Evolutionary conservation across 495 filamentous ascomycete genomes (phyloP).

Genomic region (Talaromyces borbonicus): DNA sequence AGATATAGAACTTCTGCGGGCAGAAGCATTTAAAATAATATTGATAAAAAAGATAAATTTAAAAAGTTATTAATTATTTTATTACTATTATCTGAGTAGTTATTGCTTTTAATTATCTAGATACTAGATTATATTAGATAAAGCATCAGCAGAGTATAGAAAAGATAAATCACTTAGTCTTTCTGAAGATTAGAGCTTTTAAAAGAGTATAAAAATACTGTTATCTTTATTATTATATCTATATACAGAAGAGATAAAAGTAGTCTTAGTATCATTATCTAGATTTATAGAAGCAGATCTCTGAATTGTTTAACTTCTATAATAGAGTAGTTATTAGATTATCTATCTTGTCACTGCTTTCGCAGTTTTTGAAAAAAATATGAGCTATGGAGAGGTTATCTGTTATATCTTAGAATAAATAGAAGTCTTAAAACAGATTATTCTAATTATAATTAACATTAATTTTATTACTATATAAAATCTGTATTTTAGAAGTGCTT

Average conservation of each 20-base stretch:
- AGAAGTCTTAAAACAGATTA: neutral
- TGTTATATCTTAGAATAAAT: neutral
- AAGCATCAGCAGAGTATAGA: neutral
- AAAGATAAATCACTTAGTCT: neutral
- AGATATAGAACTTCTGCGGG: neutral
- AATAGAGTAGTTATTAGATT: neutral
- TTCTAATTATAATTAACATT: neutral
- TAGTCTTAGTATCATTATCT: neutral
- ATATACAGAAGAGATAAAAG: neutral
- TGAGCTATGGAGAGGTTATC: neutral
- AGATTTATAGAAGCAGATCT: neutral
- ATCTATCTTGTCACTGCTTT: neutral
- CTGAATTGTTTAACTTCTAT: neutral
- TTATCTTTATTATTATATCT: neutral
- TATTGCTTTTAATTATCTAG: neutral
- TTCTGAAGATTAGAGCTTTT: neutral
- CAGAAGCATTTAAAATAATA: neutral
- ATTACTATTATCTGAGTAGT: neutral
- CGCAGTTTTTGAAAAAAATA: neutral
- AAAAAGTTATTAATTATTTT: neutral
- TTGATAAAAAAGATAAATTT: neutral
- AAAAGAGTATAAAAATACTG: neutral
- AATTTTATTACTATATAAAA: neutral
- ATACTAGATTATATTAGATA: neutral
- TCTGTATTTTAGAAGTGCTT: too few species aligned